A percentile compares a stretch with the other conserved stretches of the same genome.
Evolutionary conservation across 2,329 filamentous ascomycete genomes (phyloP).

Genomic region (Paracoccidioides lutzii): DNA sequence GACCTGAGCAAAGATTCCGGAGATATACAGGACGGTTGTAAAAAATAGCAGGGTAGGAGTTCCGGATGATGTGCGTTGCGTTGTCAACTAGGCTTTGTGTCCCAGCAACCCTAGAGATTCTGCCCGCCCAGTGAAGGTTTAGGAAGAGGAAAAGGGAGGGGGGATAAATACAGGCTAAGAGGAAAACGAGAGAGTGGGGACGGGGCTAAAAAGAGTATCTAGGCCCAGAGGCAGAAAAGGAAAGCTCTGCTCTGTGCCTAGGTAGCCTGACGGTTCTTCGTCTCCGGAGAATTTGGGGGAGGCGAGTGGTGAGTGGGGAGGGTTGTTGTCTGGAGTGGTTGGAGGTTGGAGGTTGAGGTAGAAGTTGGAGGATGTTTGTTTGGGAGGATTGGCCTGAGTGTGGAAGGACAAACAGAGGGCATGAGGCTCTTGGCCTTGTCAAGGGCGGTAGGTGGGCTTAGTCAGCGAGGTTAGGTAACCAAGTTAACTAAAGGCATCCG

Average conservation of each 20-base stretch:
- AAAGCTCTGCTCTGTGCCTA: background rate
- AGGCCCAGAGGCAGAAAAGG: background rate
- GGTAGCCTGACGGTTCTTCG: background rate
- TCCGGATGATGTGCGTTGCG: background rate
- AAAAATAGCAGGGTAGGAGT: background rate
- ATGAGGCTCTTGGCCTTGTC: background rate
- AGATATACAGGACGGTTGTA: background rate
- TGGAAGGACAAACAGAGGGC: background rate
- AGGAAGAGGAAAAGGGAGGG: slow-evolving; percentile 5
- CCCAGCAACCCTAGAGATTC: slow-evolving; percentile 13
- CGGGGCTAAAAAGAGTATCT: background rate
- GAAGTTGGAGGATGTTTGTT: background rate
- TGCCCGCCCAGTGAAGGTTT: slow-evolving; percentile 13
- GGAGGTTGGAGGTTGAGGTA: background rate
- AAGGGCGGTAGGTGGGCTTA: too few relatives aligned
- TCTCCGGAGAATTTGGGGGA: background rate
- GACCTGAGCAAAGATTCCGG: background rate
- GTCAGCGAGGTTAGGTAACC: background rate
- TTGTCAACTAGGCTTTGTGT: slow-evolving; percentile 5
- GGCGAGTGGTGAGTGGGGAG: background rate
- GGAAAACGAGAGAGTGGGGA: slow-evolving; percentile 8
- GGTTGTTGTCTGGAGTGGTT: background rate
- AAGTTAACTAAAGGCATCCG: background rate
- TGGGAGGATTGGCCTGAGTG: background rate
- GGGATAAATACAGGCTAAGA: slow-evolving; percentile 2